These are phyloP conservation scores for Diplodia mutila DNA, from an alignment of 2,329 filamentous ascomycete species.

Conservation along the genomic window DNA sequence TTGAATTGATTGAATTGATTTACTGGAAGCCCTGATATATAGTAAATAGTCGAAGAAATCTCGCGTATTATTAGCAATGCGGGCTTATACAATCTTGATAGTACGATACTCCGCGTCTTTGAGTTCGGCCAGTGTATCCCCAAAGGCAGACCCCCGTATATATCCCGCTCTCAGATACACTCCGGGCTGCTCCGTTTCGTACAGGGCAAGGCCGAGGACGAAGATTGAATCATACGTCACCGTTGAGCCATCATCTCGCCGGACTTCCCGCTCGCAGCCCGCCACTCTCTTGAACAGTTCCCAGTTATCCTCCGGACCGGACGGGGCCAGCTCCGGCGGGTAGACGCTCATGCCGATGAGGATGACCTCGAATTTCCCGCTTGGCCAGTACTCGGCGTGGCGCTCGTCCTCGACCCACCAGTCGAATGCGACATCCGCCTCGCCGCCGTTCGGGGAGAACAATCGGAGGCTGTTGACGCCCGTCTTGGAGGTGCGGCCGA, in stretches of 20 bases:
- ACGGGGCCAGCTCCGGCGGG: not conserved
- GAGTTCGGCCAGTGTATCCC: not conserved
- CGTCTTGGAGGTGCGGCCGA: not conserved
- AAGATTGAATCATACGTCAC: not conserved
- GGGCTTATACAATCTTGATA: conserved; percentile 28
- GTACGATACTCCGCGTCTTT: not conserved
- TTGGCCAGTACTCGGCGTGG: not conserved
- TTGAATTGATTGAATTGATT: too few relatives aligned
- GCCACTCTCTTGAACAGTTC: not conserved
- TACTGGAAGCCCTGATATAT: too few relatives aligned
- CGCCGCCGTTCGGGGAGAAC: not conserved
- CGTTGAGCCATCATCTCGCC: not conserved
- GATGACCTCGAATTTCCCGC: conserved; percentile 27
- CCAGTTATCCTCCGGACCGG: not conserved
- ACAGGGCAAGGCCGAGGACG: not conserved
- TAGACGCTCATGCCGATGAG: conserved; percentile 24
- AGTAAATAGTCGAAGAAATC: too few relatives aligned
- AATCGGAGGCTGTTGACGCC: not conserved
- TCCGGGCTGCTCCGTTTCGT: not conserved
- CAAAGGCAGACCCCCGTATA: not conserved
- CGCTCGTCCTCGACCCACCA: not conserved
- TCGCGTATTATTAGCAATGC: too few relatives aligned
- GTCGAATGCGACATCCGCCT: not conserved
- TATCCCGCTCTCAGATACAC: not conserved
- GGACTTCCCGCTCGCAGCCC: not conserved